phyloP scores from a whole-genome alignment of 768 basidiomycete genomes.

The Imleria badia region DNA sequence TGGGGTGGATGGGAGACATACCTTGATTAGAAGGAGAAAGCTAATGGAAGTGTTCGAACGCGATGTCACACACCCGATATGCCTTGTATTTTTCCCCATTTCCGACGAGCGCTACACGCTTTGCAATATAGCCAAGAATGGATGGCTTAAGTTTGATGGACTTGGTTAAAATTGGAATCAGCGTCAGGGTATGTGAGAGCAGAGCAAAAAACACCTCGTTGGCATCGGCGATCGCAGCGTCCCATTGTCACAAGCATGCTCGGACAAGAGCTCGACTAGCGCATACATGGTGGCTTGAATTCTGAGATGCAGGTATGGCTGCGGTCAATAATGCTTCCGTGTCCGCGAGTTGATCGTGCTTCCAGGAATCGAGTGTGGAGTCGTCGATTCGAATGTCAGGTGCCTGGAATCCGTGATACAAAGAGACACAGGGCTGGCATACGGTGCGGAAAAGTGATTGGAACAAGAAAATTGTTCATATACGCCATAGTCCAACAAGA shows the following conservation, averaged over 20 bases:
- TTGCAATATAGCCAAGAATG: not conserved
- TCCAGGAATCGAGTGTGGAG: not conserved
- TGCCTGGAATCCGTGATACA: not conserved
- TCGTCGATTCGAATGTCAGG: not conserved
- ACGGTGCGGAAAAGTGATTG: too few relatives aligned
- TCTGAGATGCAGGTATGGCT: not conserved
- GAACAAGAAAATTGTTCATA: too few relatives aligned
- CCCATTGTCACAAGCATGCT: not conserved
- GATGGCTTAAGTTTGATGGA: not conserved
- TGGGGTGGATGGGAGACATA: not conserved
- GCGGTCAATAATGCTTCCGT: not conserved
- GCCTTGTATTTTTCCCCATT: not conserved
- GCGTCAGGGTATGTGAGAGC: too few relatives aligned
- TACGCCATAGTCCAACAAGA: too few relatives aligned
- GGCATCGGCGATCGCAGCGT: not conserved
- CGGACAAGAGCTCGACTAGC: not conserved
- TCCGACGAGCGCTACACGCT: not conserved
- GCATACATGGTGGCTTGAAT: not conserved
- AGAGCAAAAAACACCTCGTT: not conserved
- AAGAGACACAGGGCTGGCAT: too few relatives aligned
- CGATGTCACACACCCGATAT: not conserved
- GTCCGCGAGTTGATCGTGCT: not conserved
- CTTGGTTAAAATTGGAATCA: not conserved
- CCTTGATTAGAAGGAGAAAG: conserved; percentile 5
- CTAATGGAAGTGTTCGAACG: not conserved